Evolutionary conservation across 1,139 yeast genomes (phyloP).

Genomic region (Saccharomyces hybrid): DNA sequence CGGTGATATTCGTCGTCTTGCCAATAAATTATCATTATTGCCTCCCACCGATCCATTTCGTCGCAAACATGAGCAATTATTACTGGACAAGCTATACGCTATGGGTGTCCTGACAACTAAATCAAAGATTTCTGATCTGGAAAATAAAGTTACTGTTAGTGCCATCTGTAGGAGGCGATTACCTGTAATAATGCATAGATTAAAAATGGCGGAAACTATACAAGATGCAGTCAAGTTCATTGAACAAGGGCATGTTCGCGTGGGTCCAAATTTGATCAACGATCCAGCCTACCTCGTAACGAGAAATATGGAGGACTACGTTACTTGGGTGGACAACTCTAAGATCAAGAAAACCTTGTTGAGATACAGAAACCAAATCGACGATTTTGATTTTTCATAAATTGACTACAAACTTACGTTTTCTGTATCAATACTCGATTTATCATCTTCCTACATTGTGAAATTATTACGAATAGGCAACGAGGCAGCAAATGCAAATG

Average conservation of each 20-base stretch:
- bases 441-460: neutral
- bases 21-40: slow-evolving; percentile 73
- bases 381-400: slow-evolving; percentile 62
- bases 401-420: neutral
- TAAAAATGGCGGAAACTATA: slow-evolving; percentile 88
- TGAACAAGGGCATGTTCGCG: slow-evolving; percentile 96
- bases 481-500: neutral
- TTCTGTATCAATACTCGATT: neutral
- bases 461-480: neutral
- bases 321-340: slow-evolving; percentile 94
- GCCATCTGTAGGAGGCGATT: slow-evolving; percentile 87
- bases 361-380: slow-evolving; percentile 80
- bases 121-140: slow-evolving; percentile 87
- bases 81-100: slow-evolving; percentile 75
- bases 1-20: slow-evolving; percentile 82
- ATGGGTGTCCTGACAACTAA: slow-evolving; percentile 84
- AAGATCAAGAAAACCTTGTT: slow-evolving; percentile 87
- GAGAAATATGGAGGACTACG: slow-evolving; percentile 86
- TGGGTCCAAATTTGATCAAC: slow-evolving; percentile 91
- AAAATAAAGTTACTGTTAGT: slow-evolving; percentile 83
- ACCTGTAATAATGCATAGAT: slow-evolving; percentile 90
- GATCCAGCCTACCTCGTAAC: slow-evolving; percentile 95
- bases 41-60: slow-evolving; percentile 84
- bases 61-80: slow-evolving; percentile 74
- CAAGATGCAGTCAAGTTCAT: slow-evolving; percentile 84